Evolutionary conservation across 805 yeast species (phyloP), one percentile per base, ranked within the genome.

Genomic region (Naumovozyma dairenensis): DNA sequence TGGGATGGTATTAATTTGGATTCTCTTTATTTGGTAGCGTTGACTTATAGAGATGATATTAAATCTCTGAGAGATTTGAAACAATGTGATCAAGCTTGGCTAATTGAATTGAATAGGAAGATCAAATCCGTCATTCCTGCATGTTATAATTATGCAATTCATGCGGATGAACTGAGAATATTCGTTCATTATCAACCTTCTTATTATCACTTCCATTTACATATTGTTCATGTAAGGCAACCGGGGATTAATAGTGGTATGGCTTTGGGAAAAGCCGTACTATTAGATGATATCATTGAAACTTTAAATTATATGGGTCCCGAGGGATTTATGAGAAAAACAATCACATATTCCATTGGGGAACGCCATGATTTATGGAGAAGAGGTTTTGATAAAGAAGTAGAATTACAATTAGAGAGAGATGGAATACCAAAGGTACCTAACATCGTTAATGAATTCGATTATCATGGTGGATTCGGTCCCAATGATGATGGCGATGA

Each of bases 161-260:
- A 45, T 2, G 46, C 61, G 1, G 79, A 80, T 50, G 71, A 77
- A 45, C 54, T 92, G 44, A 70, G 94, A 37, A 53, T 86, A 1
- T 92, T 82, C 51, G 69, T 92, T 31, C 98, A 92, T 62, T 82
- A 92, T 57, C 97, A 87, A 45, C 98, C 98, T 0, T 81, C 95
- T 0, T 92, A 89, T 56, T 92, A 92, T 52, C 97, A 92, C 51
- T 80, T 92, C 65, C 98, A 92, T 53, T 70, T 92, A 13, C 98
- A 92, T 55, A 78, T 84, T 13, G 94, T 85, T 14, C 80, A 82
- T 48, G 66, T 81, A 5, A 66, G 59, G 14, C 82, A 82, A 45
- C 74, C 73, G 2, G 83, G 92, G 1, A 48, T 79, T 35, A 76
- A 85, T 29, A 69, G 70, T 43, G 74, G 93, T 30, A 69, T 82